Evolutionary conservation across 306 rosid genomes (phyloP), one percentile per base, ranked within the genome.

Genomic region (Vigna reflexopilosa): DNA sequence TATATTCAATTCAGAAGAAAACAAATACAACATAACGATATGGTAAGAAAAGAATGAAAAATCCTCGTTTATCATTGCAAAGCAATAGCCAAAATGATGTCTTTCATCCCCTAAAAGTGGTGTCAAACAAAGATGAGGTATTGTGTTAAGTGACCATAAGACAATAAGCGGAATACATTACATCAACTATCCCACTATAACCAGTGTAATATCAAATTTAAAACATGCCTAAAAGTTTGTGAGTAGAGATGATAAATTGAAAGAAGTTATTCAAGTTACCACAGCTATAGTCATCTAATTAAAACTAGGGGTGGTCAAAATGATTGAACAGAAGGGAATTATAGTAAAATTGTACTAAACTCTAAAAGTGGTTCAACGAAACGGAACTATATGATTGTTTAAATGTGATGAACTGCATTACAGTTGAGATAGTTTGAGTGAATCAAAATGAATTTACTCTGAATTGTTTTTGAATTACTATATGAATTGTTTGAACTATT

Each of bases 1-100:
- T 16, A 79, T 38, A 77, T 70, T 45, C n/a, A 8, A 16, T 76
- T 70, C 14, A 52, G 55, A 50, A 63, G 64, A 61, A 40, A 11
- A 22, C 45, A 78, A 38, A 66, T 12, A 12, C 47, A 24, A 67
- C 32, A 40, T 15, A 47, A 11, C 16, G 63, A 56, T 40, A 45
- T 9, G 20, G 56, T 11, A 72, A 26, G 42, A 50, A 58, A 52
- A 55, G 68, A 19, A 6, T 47, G 47, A 5, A 66, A 45, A 40
- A 12, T 40, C 61, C 50, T 7, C 9, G 9, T 69, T 11, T 32
- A 45, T 72, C 34, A 22, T 15, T 1, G 16, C 4, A 47, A 68
- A 56, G 12, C 13, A 64, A 52, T 7, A 51, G 42, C 47, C 24
- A 17, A 2, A 45, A 20, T 19, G 28, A 12, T 34, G 16, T 70